Percentiles rank a stretch among this genome's conserved stretches.
Conservation (phyloP, 306 rosid genomes). For the Gastrolobium bilobum region DNA sequence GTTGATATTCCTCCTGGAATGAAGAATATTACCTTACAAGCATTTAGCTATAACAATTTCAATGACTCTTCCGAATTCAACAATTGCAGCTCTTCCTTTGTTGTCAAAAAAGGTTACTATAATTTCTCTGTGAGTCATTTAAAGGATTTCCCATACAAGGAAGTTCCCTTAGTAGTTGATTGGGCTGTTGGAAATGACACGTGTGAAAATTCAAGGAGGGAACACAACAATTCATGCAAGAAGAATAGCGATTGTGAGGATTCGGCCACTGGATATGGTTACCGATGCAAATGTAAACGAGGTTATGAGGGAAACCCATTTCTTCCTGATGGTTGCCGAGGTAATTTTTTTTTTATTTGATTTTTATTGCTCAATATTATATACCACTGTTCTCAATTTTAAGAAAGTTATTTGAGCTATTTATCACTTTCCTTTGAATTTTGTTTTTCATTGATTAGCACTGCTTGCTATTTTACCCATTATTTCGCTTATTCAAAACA, state of each 20-base stretch:
- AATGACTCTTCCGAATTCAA: neutral
- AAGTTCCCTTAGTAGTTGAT: conserved; percentile 41
- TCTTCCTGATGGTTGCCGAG: neutral
- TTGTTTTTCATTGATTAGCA: no score
- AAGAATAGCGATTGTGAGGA: neutral
- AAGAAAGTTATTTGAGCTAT: no score
- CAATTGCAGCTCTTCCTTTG: conserved; percentile 41
- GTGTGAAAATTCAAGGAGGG: neutral
- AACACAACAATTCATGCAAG: neutral
- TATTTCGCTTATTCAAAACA: no score
- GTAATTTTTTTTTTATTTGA: neutral
- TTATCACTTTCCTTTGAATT: no score
- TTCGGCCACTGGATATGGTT: neutral
- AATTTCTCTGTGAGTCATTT: neutral
- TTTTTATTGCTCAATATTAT: no score
- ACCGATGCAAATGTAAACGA: neutral
- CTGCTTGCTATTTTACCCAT: no score
- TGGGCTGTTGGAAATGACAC: conserved; percentile 49
- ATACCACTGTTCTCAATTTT: no score
- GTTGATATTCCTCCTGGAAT: conserved; percentile 27
- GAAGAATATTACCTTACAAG: neutral
- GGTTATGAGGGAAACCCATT: conserved; percentile 2
- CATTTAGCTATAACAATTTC: neutral
- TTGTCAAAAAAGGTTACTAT: conserved; percentile 37
- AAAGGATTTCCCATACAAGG: rapidly evolving